Percentiles rank a stretch among this genome's conserved stretches.
Evolutionary conservation across 2,329 filamentous ascomycete species (phyloP).

Genomic region (Paracamarosporium sp.): DNA sequence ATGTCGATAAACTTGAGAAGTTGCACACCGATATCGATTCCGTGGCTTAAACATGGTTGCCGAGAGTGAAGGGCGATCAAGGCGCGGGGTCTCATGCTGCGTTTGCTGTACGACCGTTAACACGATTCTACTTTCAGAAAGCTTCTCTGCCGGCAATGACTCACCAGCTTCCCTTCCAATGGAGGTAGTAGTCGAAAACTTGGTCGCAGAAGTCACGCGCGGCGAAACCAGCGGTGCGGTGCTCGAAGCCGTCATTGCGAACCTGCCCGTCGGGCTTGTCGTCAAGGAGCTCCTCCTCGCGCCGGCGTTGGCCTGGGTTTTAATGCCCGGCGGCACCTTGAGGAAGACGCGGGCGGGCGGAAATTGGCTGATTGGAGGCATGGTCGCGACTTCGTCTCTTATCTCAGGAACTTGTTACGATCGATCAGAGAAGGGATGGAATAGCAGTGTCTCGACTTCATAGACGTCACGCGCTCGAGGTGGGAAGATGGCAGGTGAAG

Average conservation of each 20-base stretch:
- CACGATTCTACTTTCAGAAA: background rate
- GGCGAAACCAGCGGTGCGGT: conserved; percentile 34
- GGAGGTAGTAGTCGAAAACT: conserved; percentile 26
- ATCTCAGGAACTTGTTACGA: conserved; percentile 4
- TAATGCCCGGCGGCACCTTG: conserved; percentile 18
- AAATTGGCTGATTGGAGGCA: conserved; percentile 43
- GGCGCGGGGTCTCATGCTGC: background rate
- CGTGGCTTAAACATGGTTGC: no score
- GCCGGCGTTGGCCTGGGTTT: background rate
- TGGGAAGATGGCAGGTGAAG: background rate
- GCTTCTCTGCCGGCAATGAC: background rate
- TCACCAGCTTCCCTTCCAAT: conserved; percentile 23
- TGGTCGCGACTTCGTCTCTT: conserved; percentile 10
- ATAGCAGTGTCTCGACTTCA: conserved; percentile 2
- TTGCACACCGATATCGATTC: no score
- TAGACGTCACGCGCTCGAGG: background rate
- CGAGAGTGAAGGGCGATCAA: no score
- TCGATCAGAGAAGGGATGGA: conserved; percentile 3
- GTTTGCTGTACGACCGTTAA: background rate
- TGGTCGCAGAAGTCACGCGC: conserved; percentile 31
- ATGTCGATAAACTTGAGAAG: no score
- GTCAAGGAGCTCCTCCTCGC: conserved; percentile 20
- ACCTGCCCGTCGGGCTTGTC: conserved; percentile 9
- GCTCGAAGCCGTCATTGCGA: conserved; percentile 8
- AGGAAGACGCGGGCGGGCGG: conserved; percentile 40